phyloP scores from a whole-genome alignment of 2,329 filamentous ascomycete species.

The Stagonosporopsis vannaccii region DNA sequence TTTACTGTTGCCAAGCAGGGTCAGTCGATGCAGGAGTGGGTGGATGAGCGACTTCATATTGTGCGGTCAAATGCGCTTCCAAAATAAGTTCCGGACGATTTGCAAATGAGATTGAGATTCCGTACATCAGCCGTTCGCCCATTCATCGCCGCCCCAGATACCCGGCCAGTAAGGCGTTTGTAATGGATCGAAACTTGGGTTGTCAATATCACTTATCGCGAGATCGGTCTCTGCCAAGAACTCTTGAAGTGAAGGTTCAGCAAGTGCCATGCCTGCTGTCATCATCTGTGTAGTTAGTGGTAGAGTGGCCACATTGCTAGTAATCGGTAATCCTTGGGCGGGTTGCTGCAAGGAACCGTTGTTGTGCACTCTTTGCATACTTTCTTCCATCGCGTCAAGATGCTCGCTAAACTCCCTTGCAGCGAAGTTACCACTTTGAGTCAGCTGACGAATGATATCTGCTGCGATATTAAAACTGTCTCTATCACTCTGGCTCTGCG shows the following conservation, averaged over 20 bases:
- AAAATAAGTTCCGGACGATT: background rate
- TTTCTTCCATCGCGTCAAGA: conserved; percentile 24
- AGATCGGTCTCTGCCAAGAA: conserved; percentile 26
- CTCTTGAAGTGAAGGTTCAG: conserved; percentile 24
- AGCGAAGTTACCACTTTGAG: conserved; percentile 22
- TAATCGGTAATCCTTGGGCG: background rate
- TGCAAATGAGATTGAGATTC: background rate
- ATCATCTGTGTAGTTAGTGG: conserved; percentile 10
- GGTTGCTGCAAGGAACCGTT: conserved; percentile 22
- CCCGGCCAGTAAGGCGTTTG: conserved; percentile 28
- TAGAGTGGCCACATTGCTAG: background rate
- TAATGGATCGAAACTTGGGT: conserved; percentile 20
- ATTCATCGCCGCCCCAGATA: conserved; percentile 19
- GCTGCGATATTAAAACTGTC: conserved; percentile 25
- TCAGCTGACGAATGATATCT: conserved; percentile 24
- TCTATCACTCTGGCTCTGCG: conserved; percentile 21
- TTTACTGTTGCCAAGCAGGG: conserved; percentile 20
- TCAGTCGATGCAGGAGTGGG: conserved; percentile 23
- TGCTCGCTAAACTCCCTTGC: conserved; percentile 27
- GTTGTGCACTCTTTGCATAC: conserved; percentile 26
- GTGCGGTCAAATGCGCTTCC: background rate
- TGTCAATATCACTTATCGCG: conserved; percentile 20
- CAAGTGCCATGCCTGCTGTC: conserved; percentile 28
- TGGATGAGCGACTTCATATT: conserved; percentile 2
- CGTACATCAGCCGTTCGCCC: background rate